phyloP scores from a whole-genome alignment of 805 yeast species.

The Wickerhamomyces alni region DNA sequence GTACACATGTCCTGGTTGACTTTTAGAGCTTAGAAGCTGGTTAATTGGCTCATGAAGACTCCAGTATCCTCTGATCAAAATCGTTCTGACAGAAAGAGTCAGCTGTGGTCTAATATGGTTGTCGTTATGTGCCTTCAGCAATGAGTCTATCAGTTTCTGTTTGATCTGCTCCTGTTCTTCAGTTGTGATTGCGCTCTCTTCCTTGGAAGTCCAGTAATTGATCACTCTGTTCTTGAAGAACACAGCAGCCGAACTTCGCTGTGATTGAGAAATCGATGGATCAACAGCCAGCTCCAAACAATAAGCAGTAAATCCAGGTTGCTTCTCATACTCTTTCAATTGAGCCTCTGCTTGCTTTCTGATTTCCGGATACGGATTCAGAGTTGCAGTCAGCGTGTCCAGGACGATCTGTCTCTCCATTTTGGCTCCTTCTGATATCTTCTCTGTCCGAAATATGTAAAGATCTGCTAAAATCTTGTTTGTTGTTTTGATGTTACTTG shows the following conservation, averaged over 20 bases:
- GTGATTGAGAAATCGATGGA: constrained; percentile 32
- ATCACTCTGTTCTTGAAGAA: constrained; percentile 61
- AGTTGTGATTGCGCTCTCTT: constrained; percentile 25
- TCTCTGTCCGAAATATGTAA: no score
- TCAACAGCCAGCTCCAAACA: constrained; percentile 46
- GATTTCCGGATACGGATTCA: constrained; percentile 42
- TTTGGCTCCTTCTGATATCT: not conserved
- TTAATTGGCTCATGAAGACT: constrained; percentile 24
- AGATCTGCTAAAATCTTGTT: no score
- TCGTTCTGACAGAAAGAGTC: constrained; percentile 48
- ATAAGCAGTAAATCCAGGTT: constrained; percentile 52
- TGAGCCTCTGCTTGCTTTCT: constrained; percentile 51
- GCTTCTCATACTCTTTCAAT: constrained; percentile 44
- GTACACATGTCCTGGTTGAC: constrained; percentile 34
- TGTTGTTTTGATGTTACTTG: not conserved
- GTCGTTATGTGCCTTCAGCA: constrained; percentile 37
- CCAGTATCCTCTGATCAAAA: constrained; percentile 40
- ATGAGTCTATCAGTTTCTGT: constrained; percentile 45
- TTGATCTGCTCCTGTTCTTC: constrained; percentile 54
- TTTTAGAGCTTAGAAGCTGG: constrained; percentile 29
- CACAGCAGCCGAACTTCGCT: constrained; percentile 58
- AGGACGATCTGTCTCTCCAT: constrained; percentile 44
- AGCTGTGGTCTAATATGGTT: constrained; percentile 48
- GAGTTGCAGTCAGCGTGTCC: constrained; percentile 44
- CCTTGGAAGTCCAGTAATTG: constrained; percentile 41